These are phyloP conservation scores for Amanita rubescens DNA, from an alignment of 768 basidiomycete genomes.

Conservation along the genomic window DNA sequence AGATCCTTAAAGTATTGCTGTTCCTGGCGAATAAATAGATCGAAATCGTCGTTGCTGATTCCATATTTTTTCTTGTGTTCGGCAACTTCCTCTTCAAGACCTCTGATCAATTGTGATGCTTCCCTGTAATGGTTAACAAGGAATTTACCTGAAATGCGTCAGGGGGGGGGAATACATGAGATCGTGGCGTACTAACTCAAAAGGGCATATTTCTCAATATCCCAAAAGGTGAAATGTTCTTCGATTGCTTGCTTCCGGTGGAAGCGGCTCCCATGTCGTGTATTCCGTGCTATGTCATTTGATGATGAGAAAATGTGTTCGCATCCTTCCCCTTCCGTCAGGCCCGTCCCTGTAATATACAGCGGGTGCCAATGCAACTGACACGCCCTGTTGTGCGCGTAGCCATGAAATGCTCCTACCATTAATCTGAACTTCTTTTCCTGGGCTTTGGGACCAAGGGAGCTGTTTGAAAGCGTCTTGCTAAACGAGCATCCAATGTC, in stretches of 20 bases:
- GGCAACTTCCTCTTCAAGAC: background rate
- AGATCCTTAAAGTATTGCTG: background rate
- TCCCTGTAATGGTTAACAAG: background rate
- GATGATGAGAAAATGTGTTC: too few relatives aligned
- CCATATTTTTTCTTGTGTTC: background rate
- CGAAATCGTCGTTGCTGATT: background rate
- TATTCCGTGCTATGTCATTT: too few relatives aligned
- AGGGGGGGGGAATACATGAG: too few relatives aligned
- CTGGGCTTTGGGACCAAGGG: background rate
- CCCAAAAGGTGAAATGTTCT: too few relatives aligned
- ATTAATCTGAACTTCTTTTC: background rate
- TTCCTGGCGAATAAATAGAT: background rate
- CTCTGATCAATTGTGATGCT: background rate
- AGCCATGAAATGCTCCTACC: too few relatives aligned
- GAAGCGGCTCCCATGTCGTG: too few relatives aligned
- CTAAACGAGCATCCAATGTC: constrained; percentile 22
- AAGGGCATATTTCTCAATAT: too few relatives aligned
- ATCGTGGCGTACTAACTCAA: background rate
- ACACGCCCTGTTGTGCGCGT: too few relatives aligned
- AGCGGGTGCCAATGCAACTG: too few relatives aligned
- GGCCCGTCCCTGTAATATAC: too few relatives aligned
- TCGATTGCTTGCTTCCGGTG: too few relatives aligned
- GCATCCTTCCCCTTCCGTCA: too few relatives aligned
- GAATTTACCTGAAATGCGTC: background rate
- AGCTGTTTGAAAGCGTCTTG: constrained; percentile 4